Base-by-base conservation (phyloP, 2,329 filamentous ascomycete species). In the Fusarium camptoceras region DNA sequence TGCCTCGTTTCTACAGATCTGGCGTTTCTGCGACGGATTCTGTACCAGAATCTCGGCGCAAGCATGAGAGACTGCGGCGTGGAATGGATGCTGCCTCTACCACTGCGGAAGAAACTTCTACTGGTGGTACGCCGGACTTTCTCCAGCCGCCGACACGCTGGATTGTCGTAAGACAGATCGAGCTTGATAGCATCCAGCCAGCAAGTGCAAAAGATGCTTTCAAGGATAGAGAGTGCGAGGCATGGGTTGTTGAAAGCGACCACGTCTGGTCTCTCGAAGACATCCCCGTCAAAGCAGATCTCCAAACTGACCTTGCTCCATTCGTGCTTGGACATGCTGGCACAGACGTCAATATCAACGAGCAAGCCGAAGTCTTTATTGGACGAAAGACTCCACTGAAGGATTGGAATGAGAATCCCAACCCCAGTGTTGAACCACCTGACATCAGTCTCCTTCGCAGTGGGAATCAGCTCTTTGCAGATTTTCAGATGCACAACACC, bases 1-100 rank as follows among this genome's bases (percentile, higher is more conserved):
- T 53, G 1, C 49, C 49, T 3, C 49, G 20, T 12, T 18, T 16
- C 12, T 53, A 53, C 30, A 50, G 20, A 14, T 50, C 47, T 50
- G 22, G 30, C n/a, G 47, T 34, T 31, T 16, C 31, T 6, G 34
- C 22, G 10, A 28, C 31, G 2, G n/a, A 57, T 3, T 48, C 58
- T 20, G 59, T 69, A 1, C 48, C 65, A 5, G 39, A 49, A 10
- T 39, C 46, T 2, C 48, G 55, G 25, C 50, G 37, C 1, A 42
- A 28, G 6, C 3, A 18, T 15, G 66, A 67, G 31, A 55, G 59
- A 24, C 15, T 55, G 15, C 18, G 43, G 37, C 59, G 20, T n/a
- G n/a, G n/a, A n/a, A n/a, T n/a, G n/a, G n/a, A n/a, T n/a, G n/a
- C n/a, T n/a, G n/a, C n/a, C n/a, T n/a, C n/a, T n/a, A n/a, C n/a